Evolutionary conservation across 306 rosid species (phyloP).

Genomic region (Styphnolobium japonicum): DNA sequence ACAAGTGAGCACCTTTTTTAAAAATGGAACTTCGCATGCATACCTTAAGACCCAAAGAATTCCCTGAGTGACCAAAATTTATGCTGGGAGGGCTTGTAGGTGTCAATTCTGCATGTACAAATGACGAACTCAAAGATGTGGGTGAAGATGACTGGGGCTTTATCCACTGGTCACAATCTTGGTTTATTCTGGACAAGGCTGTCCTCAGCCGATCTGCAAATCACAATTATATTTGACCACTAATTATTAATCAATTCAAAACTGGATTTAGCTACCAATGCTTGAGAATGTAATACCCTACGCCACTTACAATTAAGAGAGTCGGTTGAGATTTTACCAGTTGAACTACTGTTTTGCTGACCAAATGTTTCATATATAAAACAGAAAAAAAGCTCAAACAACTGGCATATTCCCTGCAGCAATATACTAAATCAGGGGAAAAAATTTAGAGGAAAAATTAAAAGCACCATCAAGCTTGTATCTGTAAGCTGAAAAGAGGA

Average conservation of each 20-base stretch:
- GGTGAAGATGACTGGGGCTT: slow-evolving; percentile 58
- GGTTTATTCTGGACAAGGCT: slow-evolving; percentile 78
- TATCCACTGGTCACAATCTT: slow-evolving; percentile 91
- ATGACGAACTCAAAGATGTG: slow-evolving; percentile 47
- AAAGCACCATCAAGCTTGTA: slow-evolving; percentile 27
- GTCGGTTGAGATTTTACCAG: slow-evolving; percentile 64
- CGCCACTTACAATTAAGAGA: slow-evolving; percentile 68
- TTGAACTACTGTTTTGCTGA: slow-evolving; percentile 61
- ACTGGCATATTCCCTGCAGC: slow-evolving; percentile 96
- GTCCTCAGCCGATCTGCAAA: slow-evolving; percentile 77
- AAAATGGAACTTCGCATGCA: slow-evolving; percentile 5
- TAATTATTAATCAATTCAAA: slow-evolving; percentile 29
- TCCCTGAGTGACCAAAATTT: slow-evolving; percentile 52
- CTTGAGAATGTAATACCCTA: slow-evolving; percentile 12
- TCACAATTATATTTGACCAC: slow-evolving; percentile 35
- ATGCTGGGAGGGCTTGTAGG: slow-evolving; percentile 59
- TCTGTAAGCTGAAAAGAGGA: slow-evolving; percentile 9
- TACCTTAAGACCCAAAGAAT: slow-evolving; percentile 85
- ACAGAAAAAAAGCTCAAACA: slow-evolving; percentile 79
- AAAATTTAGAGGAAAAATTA: slow-evolving; percentile 32
- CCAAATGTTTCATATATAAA: slow-evolving; percentile 81
- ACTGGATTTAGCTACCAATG: slow-evolving; percentile 22
- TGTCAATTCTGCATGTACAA: slow-evolving; percentile 59
- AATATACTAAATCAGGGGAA: slow-evolving; percentile 64
- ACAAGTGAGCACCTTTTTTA: background rate